phyloP scores from a whole-genome alignment of 257 asterid species.

The Cruciata laevipes region DNA sequence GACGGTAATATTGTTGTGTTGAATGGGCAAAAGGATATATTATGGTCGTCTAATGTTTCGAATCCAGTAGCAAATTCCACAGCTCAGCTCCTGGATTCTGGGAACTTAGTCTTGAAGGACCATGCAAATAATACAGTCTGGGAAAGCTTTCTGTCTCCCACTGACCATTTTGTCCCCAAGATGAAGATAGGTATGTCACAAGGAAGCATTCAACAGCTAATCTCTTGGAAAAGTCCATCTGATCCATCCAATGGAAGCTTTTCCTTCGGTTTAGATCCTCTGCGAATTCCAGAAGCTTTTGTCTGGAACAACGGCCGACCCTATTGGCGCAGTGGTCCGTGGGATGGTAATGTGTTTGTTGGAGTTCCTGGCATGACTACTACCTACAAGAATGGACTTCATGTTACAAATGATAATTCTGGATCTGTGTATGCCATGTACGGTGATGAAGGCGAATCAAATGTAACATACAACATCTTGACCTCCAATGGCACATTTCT shows the following conservation, averaged over 20 bases:
- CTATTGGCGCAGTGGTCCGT: slow-evolving; percentile 36
- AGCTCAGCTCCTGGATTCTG: slow-evolving; percentile 35
- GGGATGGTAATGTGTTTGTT: slow-evolving; percentile 22
- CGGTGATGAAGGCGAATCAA: neutral
- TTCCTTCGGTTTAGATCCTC: slow-evolving; percentile 21
- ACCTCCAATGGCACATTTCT: slow-evolving; percentile 9
- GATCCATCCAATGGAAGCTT: slow-evolving; percentile 45
- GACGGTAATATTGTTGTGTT: slow-evolving; percentile 36
- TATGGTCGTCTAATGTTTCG: slow-evolving; percentile 39
- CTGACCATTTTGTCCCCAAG: slow-evolving; percentile 24
- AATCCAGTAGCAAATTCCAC: slow-evolving; percentile 12
- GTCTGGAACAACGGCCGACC: slow-evolving; percentile 26
- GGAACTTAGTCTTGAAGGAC: slow-evolving; percentile 36
- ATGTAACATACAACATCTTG: slow-evolving; percentile 5
- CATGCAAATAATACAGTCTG: slow-evolving; percentile 23
- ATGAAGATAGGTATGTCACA: slow-evolving; percentile 23
- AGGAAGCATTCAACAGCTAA: slow-evolving; percentile 12
- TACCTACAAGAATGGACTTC: slow-evolving; percentile 8
- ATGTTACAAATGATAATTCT: neutral
- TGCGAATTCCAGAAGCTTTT: slow-evolving; percentile 26
- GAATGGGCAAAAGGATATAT: slow-evolving; percentile 2
- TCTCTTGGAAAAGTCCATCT: slow-evolving; percentile 31
- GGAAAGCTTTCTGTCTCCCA: slow-evolving; percentile 41
- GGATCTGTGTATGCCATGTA: slow-evolving; percentile 8
- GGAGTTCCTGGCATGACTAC: slow-evolving; percentile 14